Conservation (phyloP, 2,329 filamentous ascomycete genomes). For the Knoxdaviesia capensis region DNA sequence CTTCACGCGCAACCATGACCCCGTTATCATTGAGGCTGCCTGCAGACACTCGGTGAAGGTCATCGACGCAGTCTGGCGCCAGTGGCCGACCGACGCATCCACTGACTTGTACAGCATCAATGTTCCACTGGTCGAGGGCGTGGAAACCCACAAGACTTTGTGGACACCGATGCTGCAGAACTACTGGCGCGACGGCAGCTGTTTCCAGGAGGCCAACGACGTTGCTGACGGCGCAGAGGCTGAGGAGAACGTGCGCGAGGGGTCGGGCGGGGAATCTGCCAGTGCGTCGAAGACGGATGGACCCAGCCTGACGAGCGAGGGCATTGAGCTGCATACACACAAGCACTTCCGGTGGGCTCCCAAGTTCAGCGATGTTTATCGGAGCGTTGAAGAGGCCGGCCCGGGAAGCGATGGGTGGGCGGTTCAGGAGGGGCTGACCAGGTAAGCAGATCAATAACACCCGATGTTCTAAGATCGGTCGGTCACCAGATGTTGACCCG, state of each 20-base stretch:
- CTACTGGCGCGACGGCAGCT: constrained; percentile 67
- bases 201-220: constrained; percentile 62
- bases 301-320: constrained; percentile 5
- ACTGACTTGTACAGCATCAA: constrained; percentile 85
- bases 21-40: constrained; percentile 58
- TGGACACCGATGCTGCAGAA: constrained; percentile 83
- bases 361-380: constrained; percentile 67
- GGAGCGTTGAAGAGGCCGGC: constrained; percentile 58
- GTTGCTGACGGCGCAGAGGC: constrained; percentile 44
- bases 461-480: background rate
- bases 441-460: constrained; percentile 25
- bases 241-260: constrained; percentile 21
- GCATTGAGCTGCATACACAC: constrained; percentile 39
- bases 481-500: background rate
- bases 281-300: too few species aligned
- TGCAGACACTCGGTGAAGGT: constrained; percentile 54
- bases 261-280: constrained; percentile 4
- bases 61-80: constrained; percentile 56
- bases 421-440: constrained; percentile 71
- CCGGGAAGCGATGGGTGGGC: constrained; percentile 88
- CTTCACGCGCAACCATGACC: constrained; percentile 68
- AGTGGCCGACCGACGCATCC: constrained; percentile 46
- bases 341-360: constrained; percentile 94
- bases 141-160: constrained; percentile 52
- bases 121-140: constrained; percentile 61